phyloP scores from a whole-genome alignment of 768 basidiomycete species.

The Inosperma sp. region DNA sequence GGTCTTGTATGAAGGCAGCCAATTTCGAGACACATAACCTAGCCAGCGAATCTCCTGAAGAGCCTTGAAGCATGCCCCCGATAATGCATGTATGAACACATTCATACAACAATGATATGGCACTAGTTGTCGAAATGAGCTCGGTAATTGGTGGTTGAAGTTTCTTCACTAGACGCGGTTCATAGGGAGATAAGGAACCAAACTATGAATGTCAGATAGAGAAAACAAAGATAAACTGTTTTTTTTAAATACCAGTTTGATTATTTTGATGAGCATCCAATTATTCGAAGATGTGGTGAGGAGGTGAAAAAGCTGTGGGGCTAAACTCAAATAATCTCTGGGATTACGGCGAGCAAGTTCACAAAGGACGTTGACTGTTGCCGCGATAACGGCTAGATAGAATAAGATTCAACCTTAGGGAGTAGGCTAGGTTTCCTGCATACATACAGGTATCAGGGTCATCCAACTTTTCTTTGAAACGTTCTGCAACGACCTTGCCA shows the following conservation, averaged over 20 bases:
- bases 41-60: constrained; percentile 75
- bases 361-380: constrained; percentile 90
- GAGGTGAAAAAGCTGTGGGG: constrained; percentile 89
- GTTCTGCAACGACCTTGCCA: constrained; percentile 54
- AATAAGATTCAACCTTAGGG: not conserved
- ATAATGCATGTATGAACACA: constrained; percentile 98
- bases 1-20: constrained; percentile 84
- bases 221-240: not conserved
- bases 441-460: constrained; percentile 66
- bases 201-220: constrained; percentile 51
- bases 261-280: constrained; percentile 99
- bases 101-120: constrained; percentile 94
- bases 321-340: constrained; percentile 75
- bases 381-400: constrained; percentile 77
- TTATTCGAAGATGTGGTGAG: constrained; percentile 94
- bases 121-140: constrained; percentile 91
- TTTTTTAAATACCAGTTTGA: constrained; percentile 70
- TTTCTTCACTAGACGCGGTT: constrained; percentile 92
- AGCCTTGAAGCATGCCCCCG: constrained; percentile 87
- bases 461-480: constrained; percentile 76
- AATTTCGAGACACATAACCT: constrained; percentile 89
- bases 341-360: constrained; percentile 84
- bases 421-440: not conserved
- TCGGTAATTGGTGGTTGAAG: constrained; percentile 91
- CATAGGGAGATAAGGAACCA: constrained; percentile 85